Conservation (phyloP, 305 asterid genomes). For the Fraxinus angustifolia region DNA sequence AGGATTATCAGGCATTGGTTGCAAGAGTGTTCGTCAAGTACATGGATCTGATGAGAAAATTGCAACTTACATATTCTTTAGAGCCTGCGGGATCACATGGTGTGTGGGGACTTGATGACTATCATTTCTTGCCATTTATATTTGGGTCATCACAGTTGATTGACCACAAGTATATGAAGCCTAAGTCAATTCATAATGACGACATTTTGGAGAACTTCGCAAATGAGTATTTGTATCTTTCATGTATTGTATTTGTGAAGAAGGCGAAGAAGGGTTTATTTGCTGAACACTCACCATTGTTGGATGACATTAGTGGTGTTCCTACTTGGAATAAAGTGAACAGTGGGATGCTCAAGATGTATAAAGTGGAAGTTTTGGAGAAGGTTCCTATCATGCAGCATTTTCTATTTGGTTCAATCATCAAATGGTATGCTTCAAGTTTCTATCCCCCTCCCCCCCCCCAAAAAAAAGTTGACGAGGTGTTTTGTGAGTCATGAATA, state of each 20-base stretch:
- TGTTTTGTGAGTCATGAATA: conserved; percentile 7
- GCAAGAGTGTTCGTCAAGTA: conserved; percentile 61
- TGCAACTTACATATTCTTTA: conserved; percentile 64
- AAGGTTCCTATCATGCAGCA: conserved; percentile 97
- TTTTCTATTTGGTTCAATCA: conserved; percentile 80
- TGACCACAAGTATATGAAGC: conserved; percentile 92
- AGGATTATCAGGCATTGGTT: conserved; percentile 78
- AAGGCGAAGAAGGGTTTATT: conserved; percentile 84
- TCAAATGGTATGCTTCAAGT: conserved; percentile 58
- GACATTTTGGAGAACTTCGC: conserved; percentile 82
- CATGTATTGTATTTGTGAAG: conserved; percentile 67
- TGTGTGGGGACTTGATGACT: conserved; percentile 95
- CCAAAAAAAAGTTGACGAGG: background rate
- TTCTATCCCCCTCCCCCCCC: background rate
- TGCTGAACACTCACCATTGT: conserved; percentile 93
- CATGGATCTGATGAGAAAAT: conserved; percentile 81
- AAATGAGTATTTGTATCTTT: conserved; percentile 69
- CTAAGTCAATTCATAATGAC: conserved; percentile 85
- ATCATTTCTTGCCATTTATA: conserved; percentile 80
- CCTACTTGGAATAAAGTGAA: conserved; percentile 83
- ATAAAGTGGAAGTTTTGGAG: conserved; percentile 74
- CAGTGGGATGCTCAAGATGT: conserved; percentile 89
- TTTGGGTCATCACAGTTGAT: conserved; percentile 87
- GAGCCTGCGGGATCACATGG: conserved; percentile 97
- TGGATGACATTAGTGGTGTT: conserved; percentile 90